phyloP scores from a whole-genome alignment of 305 asterid species.

The Fraxinus platypoda region DNA sequence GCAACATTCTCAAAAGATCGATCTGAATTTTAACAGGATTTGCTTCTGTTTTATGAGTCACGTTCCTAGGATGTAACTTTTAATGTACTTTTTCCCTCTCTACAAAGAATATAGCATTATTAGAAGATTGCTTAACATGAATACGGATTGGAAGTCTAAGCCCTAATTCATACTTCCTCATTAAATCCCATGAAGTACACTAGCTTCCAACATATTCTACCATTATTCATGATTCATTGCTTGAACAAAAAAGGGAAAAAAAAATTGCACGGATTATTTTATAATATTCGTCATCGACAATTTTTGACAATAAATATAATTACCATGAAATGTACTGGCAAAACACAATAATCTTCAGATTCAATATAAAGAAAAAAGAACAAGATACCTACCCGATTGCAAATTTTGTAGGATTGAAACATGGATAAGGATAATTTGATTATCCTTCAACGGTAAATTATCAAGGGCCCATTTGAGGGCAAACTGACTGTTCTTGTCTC shows the following conservation, averaged over 20 bases:
- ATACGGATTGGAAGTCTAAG: background rate
- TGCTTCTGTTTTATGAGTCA: background rate
- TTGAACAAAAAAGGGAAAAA: background rate
- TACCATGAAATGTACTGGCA: background rate
- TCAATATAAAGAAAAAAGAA: background rate
- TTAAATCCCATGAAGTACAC: background rate
- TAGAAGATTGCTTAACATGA: background rate
- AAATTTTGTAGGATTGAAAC: slow-evolving; percentile 41
- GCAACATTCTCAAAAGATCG: background rate
- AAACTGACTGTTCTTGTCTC: slow-evolving; percentile 74
- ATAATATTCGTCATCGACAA: background rate
- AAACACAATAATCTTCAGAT: background rate
- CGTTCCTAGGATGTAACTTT: background rate
- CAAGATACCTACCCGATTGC: background rate
- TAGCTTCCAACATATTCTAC: background rate
- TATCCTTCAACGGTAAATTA: slow-evolving; percentile 42
- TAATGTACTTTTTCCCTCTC: background rate
- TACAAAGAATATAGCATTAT: background rate
- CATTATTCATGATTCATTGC: background rate
- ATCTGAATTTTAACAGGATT: background rate
- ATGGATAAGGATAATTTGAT: slow-evolving; percentile 56
- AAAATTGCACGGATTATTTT: background rate
- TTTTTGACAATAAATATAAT: background rate
- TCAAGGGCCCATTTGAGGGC: slow-evolving; percentile 87
- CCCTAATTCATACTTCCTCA: background rate